Conservation (phyloP, 805 yeast species). For the Yamadazyma paraphyllophila region DNA sequence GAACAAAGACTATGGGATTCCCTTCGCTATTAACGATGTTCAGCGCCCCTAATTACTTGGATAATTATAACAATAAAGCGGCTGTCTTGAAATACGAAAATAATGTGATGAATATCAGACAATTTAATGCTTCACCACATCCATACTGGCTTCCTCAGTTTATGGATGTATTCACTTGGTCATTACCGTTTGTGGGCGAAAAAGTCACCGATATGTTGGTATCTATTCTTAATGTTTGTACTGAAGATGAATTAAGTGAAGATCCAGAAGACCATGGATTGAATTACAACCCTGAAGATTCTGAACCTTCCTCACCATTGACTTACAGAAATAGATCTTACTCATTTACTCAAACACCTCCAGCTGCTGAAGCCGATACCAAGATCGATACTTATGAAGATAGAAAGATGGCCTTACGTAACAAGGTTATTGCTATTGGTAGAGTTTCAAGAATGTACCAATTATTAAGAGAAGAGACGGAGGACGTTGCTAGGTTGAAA, state of each 20-base stretch:
- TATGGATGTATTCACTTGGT: constrained; percentile 98
- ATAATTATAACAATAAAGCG: constrained; percentile 89
- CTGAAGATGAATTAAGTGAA: constrained; percentile 89
- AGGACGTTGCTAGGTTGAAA: constrained; percentile 78
- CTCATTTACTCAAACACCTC: constrained; percentile 6
- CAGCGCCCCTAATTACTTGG: constrained; percentile 94
- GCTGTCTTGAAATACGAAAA: constrained; percentile 90
- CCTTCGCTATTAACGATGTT: constrained; percentile 89
- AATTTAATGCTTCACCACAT: constrained; percentile 88
- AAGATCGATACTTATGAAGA: constrained; percentile 25
- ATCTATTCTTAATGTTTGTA: constrained; percentile 86
- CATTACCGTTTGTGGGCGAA: constrained; percentile 95
- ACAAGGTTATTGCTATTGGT: constrained; percentile 94
- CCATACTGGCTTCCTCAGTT: constrained; percentile 97
- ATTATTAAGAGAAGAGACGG: constrained; percentile 83
- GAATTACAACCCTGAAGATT: constrained; percentile 13
- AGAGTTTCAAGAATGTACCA: constrained; percentile 90
- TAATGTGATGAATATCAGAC: constrained; percentile 92
- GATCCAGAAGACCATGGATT: constrained; percentile 53
- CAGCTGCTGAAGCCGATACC: not conserved
- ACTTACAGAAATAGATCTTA: constrained; percentile 8
- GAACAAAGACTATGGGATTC: constrained; percentile 79
- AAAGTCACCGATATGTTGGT: constrained; percentile 92
- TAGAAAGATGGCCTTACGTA: constrained; percentile 58
- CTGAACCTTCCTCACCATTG: constrained; percentile 19